Evolutionary conservation across 1,284 basidiomycete genomes (phyloP).

Genomic region (Apiotrichum siamense): DNA sequence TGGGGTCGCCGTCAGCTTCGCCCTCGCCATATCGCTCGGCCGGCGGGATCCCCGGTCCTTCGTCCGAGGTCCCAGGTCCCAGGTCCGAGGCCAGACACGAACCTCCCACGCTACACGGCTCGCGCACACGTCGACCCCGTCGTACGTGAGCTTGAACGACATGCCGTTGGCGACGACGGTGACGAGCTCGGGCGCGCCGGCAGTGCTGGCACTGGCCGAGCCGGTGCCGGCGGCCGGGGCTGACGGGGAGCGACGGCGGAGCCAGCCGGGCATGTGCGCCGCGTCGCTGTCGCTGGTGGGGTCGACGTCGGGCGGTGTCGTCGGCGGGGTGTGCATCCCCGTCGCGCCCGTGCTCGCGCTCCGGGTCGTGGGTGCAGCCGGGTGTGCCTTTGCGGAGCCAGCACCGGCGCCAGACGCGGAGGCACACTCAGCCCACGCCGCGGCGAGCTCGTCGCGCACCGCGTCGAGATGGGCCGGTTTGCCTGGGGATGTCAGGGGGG

Average conservation of each 20-base stretch:
- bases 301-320: background rate
- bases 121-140: slow-evolving; percentile 45
- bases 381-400: background rate
- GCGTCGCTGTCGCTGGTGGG: background rate
- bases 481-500: slow-evolving; percentile 23
- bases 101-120: slow-evolving; percentile 42
- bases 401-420: background rate
- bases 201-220: background rate
- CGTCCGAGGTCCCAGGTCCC: too few species aligned
- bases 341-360: too few species aligned
- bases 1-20: slow-evolving; percentile 2
- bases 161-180: slow-evolving; percentile 42
- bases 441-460: slow-evolving; percentile 33
- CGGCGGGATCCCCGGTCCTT: too few species aligned
- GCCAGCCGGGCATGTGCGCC: background rate
- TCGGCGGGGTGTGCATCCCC: background rate
- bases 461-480: slow-evolving; percentile 34
- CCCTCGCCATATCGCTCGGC: too few species aligned
- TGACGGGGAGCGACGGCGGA: background rate
- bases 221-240: background rate
- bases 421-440: too few species aligned
- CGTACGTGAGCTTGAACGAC: slow-evolving; percentile 39
- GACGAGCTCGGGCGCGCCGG: slow-evolving; percentile 24
- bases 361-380: too few species aligned
- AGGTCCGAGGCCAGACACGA: slow-evolving; percentile 8